A percentile compares a stretch with the other conserved stretches of the same genome.
These are phyloP conservation scores for Fibroporia radiculosa DNA, from an alignment of 768 basidiomycete species.

Conservation along the genomic window DNA sequence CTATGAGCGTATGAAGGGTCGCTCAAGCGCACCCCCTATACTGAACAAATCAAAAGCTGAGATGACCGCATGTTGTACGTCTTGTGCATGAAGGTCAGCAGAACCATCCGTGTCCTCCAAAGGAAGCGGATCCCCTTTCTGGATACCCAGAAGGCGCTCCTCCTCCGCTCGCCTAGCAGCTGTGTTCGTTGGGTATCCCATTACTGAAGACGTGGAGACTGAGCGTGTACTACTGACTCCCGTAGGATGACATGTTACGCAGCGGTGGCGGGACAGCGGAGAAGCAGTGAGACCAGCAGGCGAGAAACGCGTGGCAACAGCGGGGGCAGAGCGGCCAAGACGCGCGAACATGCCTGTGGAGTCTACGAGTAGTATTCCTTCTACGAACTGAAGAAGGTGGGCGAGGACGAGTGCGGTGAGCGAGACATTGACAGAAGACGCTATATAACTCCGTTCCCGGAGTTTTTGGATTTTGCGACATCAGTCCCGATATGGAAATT, in stretches of 20 bases:
- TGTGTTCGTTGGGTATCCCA: conserved; percentile 1
- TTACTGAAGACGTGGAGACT: not conserved
- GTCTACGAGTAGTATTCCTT: too few relatives aligned
- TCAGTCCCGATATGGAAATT: too few relatives aligned
- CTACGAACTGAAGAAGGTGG: too few relatives aligned
- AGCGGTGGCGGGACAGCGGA: not conserved
- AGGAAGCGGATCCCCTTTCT: conserved; percentile 10
- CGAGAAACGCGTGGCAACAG: not conserved
- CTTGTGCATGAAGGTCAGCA: conserved; percentile 6
- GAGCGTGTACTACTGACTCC: not conserved
- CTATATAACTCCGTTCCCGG: too few relatives aligned
- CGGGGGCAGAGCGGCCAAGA: not conserved
- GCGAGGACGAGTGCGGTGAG: too few relatives aligned
- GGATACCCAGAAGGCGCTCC: too few relatives aligned
- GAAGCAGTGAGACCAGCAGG: not conserved
- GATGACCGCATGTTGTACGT: conserved; percentile 77
- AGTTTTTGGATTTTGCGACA: too few relatives aligned
- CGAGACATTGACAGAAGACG: too few relatives aligned
- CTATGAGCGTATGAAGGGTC: not conserved
- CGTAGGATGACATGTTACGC: not conserved
- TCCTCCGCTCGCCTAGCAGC: conserved; percentile 1
- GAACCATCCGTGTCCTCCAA: conserved; percentile 10
- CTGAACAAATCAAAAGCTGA: conserved; percentile 91
- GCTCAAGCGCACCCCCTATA: conserved; percentile 59
- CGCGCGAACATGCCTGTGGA: conserved; percentile 1